A percentile compares a stretch with the other conserved stretches of the same genome.
These are phyloP conservation scores for Lyophyllum atratum DNA, from an alignment of 768 basidiomycete genomes.

Conservation along the genomic window DNA sequence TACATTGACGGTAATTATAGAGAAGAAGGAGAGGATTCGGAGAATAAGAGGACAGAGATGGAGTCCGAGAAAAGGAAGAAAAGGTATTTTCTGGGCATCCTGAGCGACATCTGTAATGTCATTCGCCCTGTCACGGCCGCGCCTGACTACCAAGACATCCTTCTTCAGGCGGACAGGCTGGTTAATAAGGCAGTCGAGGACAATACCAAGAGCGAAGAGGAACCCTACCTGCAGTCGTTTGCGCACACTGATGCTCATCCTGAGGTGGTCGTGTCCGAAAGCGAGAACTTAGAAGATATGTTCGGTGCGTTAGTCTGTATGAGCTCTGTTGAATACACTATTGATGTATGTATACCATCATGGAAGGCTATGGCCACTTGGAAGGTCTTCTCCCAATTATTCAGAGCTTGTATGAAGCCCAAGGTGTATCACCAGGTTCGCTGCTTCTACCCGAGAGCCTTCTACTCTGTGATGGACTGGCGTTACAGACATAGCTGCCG, in stretches of 20 bases:
- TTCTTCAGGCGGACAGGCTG: neutral
- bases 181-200: neutral
- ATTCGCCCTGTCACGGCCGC: neutral
- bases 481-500: neutral
- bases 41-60: neutral
- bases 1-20: neutral
- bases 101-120: slow-evolving; percentile 2
- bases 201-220: neutral
- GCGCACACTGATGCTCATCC: slow-evolving; percentile 6
- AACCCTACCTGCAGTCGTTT: slow-evolving; percentile 1
- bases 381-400: neutral
- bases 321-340: neutral
- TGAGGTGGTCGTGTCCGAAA: neutral
- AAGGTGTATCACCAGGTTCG: neutral
- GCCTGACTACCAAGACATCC: neutral
- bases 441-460: neutral
- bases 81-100: neutral
- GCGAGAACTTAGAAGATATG: neutral
- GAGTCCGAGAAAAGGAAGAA: neutral
- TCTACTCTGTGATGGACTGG: neutral
- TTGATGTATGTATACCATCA: neutral
- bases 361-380: neutral
- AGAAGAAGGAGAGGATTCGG: neutral
- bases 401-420: neutral
- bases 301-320: slow-evolving; percentile 1